These are phyloP conservation scores for Epichloe amarillans DNA, from an alignment of 2,329 filamentous ascomycete species.

Conservation along the genomic window DNA sequence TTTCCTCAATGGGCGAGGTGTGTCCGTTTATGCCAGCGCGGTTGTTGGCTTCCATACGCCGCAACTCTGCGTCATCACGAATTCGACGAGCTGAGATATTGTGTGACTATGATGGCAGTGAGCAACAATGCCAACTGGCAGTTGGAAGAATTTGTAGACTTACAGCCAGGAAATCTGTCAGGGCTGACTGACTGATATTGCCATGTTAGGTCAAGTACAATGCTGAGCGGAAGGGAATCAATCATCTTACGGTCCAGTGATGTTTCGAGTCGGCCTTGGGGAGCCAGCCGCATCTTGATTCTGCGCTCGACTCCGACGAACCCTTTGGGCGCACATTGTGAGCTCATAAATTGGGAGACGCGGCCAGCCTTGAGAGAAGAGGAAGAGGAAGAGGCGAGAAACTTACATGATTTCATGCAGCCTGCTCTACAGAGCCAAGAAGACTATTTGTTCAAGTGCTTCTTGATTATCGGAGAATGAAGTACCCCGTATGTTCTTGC, in stretches of 20 bases:
- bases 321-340: constrained; percentile 3
- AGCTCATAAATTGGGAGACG: neutral
- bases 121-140: constrained; percentile 7
- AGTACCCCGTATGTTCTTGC: too few relatives aligned
- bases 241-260: constrained; percentile 25
- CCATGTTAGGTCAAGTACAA: constrained; percentile 4
- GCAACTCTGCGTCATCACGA: constrained; percentile 32
- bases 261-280: constrained; percentile 17
- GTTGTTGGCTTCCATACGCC: constrained; percentile 27
- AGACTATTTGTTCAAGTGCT: neutral
- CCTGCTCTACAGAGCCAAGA: neutral
- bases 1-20: constrained; percentile 8
- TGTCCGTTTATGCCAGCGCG: constrained; percentile 11
- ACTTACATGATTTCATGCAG: constrained; percentile 1
- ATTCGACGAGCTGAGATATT: constrained; percentile 55
- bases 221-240: neutral
- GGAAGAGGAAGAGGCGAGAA: neutral
- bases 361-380: neutral
- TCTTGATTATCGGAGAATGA: too few relatives aligned
- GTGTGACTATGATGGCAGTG: constrained; percentile 37
- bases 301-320: constrained; percentile 5
- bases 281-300: constrained; percentile 8
- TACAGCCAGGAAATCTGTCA: constrained; percentile 40
- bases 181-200: constrained; percentile 30
- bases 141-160: constrained; percentile 8